A percentile compares a stretch with the other conserved stretches of the same genome.
Conservation (phyloP, 2,329 filamentous ascomycete species). For the Fusarium haematococcum region DNA sequence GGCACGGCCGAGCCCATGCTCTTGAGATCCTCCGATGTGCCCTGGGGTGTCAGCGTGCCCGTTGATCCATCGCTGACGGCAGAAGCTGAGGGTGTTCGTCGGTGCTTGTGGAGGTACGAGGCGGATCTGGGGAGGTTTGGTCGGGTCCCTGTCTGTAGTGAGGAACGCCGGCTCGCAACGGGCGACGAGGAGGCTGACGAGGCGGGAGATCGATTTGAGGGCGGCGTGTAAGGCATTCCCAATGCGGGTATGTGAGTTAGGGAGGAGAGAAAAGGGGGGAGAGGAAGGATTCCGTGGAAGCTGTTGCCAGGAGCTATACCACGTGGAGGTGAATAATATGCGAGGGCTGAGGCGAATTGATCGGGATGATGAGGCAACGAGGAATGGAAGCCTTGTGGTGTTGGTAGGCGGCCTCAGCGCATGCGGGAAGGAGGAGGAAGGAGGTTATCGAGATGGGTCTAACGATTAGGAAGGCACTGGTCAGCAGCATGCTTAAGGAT, state of each 20-base stretch:
- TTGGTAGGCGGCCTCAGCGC: conserved; percentile 33
- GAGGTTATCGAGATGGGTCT: conserved; percentile 35
- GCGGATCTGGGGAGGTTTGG: conserved; percentile 72
- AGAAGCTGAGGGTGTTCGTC: conserved; percentile 66
- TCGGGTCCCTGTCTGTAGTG: conserved; percentile 62
- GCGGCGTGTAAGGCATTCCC: conserved; percentile 91
- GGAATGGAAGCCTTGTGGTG: conserved; percentile 11
- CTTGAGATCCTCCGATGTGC: conserved; percentile 63
- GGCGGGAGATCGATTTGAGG: conserved; percentile 73
- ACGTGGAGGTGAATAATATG: conserved; percentile 27
- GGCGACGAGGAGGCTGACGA: conserved; percentile 69
- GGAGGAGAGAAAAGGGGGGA: conserved; percentile 12
- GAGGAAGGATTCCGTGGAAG: conserved; percentile 38
- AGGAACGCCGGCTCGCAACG: conserved; percentile 68
- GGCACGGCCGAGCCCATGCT: conserved; percentile 49
- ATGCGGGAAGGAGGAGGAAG: conserved; percentile 28
- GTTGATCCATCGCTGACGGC: conserved; percentile 42
- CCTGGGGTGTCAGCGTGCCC: conserved; percentile 59
- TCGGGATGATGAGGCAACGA: conserved; percentile 20
- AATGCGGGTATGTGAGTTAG: conserved; percentile 40
- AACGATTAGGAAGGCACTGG: conserved; percentile 38
- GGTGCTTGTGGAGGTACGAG: conserved; percentile 74
- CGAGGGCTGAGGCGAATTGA: conserved; percentile 14
- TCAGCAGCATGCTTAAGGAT: conserved; percentile 38
- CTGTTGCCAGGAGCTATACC: conserved; percentile 35